phyloP scores from a whole-genome alignment of 805 yeast species.

The Candida caryicola region DNA sequence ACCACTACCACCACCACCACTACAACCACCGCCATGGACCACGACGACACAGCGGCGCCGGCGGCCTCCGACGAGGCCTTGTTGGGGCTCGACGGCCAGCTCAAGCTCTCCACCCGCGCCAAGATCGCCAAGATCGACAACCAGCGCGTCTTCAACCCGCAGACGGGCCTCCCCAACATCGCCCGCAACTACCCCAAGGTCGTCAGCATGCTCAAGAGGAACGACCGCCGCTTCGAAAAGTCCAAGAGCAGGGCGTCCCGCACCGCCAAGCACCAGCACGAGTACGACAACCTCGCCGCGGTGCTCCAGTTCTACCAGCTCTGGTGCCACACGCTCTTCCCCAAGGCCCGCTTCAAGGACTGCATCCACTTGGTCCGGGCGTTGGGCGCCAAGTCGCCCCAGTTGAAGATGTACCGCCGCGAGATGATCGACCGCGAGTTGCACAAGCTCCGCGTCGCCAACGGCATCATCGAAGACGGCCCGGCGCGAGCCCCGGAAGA shows the following conservation, averaged over 20 bases:
- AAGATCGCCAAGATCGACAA: slow-evolving; percentile 39
- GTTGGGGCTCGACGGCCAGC: slow-evolving; percentile 35
- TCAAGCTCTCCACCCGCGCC: slow-evolving; percentile 30
- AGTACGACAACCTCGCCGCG: slow-evolving; percentile 32
- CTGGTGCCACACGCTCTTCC: slow-evolving; percentile 53
- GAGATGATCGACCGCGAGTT: slow-evolving; percentile 27
- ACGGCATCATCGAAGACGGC: slow-evolving; percentile 9
- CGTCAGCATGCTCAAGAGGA: slow-evolving; percentile 21
- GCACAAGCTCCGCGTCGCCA: slow-evolving; percentile 15
- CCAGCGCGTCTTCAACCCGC: slow-evolving; percentile 32
- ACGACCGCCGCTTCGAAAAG: slow-evolving; percentile 23
- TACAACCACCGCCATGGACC: slow-evolving; percentile 1
- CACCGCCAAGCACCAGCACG: slow-evolving; percentile 25
- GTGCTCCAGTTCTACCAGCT: slow-evolving; percentile 42
- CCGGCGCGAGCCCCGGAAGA: not conserved
- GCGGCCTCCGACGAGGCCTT: slow-evolving; percentile 17
- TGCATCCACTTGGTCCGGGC: slow-evolving; percentile 53
- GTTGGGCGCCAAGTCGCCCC: slow-evolving; percentile 44
- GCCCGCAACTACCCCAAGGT: slow-evolving; percentile 29
- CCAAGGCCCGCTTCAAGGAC: slow-evolving; percentile 76
- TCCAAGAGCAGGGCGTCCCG: slow-evolving; percentile 9
- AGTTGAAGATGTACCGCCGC: slow-evolving; percentile 30
- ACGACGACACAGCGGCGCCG: slow-evolving; percentile 4
- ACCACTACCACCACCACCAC: too few relatives aligned
- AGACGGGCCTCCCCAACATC: slow-evolving; percentile 34